These are phyloP conservation scores for Neofusicoccum cordaticola DNA, from an alignment of 2,329 filamentous ascomycete species.

Conservation along the genomic window DNA sequence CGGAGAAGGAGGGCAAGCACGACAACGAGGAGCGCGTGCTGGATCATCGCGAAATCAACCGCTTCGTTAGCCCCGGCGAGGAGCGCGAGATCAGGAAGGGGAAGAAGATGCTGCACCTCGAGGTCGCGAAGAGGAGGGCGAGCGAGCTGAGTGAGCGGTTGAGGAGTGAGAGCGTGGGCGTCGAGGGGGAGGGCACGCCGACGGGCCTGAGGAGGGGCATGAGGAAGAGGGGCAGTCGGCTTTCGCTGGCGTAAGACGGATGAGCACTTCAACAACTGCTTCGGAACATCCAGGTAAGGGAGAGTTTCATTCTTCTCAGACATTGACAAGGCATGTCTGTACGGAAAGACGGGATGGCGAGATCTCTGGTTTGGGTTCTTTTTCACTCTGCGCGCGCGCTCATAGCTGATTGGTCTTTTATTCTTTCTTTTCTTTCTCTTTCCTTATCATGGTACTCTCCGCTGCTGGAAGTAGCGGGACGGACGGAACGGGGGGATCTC, in stretches of 20 bases:
- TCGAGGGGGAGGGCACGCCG: not conserved
- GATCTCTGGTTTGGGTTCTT: not conserved
- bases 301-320: not conserved
- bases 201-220: not conserved
- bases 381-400: no score
- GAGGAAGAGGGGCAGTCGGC: not conserved
- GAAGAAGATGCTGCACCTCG: constrained; percentile 19
- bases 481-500: not conserved
- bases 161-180: not conserved
- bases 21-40: constrained; percentile 70
- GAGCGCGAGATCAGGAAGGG: constrained; percentile 34
- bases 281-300: not conserved
- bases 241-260: not conserved
- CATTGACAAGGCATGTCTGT: not conserved
- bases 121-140: constrained; percentile 15
- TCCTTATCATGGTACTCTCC: not conserved
- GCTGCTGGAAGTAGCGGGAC: not conserved
- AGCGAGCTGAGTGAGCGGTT: constrained; percentile 4
- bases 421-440: not conserved
- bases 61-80: constrained; percentile 74
- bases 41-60: constrained; percentile 83
- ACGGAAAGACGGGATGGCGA: not conserved
- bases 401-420: not conserved
- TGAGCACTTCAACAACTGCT: not conserved
- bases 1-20: constrained; percentile 69